Evolutionary conservation across 2,329 filamentous ascomycete species (phyloP).

Genomic region (Scedosporium boydii): DNA sequence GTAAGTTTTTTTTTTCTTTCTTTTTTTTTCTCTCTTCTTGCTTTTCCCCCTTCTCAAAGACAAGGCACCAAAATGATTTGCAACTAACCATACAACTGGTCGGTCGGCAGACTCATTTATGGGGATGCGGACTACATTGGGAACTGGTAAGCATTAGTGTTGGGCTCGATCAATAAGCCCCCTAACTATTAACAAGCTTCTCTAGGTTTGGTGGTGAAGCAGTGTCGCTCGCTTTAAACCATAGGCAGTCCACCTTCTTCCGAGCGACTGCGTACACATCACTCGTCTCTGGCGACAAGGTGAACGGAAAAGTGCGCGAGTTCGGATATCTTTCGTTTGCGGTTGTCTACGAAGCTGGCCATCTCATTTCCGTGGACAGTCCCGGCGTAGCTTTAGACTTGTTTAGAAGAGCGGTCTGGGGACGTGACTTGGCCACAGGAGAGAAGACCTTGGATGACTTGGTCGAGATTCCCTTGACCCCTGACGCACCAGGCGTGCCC

Average conservation of each 20-base stretch:
- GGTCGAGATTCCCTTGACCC: not conserved
- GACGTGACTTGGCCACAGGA: slow-evolving; percentile 15
- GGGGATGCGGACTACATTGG: slow-evolving; percentile 46
- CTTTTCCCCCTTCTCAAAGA: too few species aligned
- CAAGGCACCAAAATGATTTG: not conserved
- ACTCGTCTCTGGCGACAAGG: slow-evolving; percentile 49
- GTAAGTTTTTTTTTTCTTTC: slow-evolving; percentile 14
- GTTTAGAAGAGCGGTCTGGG: slow-evolving; percentile 16
- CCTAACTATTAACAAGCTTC: not conserved
- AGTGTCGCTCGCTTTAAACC: slow-evolving; percentile 47
- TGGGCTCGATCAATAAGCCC: not conserved
- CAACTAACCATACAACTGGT: not conserved
- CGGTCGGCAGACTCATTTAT: slow-evolving; percentile 33
- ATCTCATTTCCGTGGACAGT: slow-evolving; percentile 24
- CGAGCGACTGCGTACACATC: slow-evolving; percentile 51
- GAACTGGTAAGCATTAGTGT: slow-evolving; percentile 21
- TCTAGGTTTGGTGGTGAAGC: slow-evolving; percentile 56
- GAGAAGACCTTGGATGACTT: slow-evolving; percentile 1
- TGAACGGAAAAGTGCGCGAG: slow-evolving; percentile 55
- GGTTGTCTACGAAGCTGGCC: slow-evolving; percentile 45
- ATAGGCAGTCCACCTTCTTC: slow-evolving; percentile 39
- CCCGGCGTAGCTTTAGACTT: slow-evolving; percentile 16
- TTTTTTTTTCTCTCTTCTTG: not conserved
- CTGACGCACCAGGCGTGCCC: not conserved
- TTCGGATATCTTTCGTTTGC: slow-evolving; percentile 57